phyloP scores from a whole-genome alignment of 805 yeast genomes.

The Jamesozyma lodderae region DNA sequence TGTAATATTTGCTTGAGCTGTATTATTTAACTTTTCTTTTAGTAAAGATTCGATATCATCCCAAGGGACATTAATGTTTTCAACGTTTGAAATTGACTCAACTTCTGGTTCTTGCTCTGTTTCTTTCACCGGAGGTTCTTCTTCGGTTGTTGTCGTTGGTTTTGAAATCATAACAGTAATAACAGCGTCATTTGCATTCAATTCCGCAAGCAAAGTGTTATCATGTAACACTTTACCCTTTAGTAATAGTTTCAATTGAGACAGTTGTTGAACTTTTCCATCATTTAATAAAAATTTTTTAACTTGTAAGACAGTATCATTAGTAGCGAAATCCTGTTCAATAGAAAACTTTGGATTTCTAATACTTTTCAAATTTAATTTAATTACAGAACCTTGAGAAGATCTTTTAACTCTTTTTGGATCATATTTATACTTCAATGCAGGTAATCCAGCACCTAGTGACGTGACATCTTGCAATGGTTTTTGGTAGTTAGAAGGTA shows the following conservation, averaged over 20 bases:
- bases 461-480: constrained; percentile 30
- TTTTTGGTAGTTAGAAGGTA: constrained; percentile 22
- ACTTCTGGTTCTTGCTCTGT: constrained; percentile 4
- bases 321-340: constrained; percentile 16
- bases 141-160: constrained; percentile 3
- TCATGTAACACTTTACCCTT: constrained; percentile 59
- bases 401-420: constrained; percentile 13
- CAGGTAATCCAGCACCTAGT: constrained; percentile 41
- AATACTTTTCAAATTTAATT: constrained; percentile 50
- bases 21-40: constrained; percentile 26
- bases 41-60: constrained; percentile 32
- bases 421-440: constrained; percentile 34
- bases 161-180: constrained; percentile 39
- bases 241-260: constrained; percentile 42
- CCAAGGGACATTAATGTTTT: constrained; percentile 35
- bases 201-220: constrained; percentile 32
- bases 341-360: constrained; percentile 60
- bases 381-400: constrained; percentile 1
- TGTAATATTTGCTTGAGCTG: constrained; percentile 22
- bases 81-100: not conserved
- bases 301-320: constrained; percentile 29
- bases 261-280: constrained; percentile 29
- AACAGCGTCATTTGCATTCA: constrained; percentile 25
- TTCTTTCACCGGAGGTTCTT: not conserved
- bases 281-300: constrained; percentile 26